Evolutionary conservation across 2,329 filamentous ascomycete genomes (phyloP), one percentile per base, ranked within the genome.

Genomic region (Pseudopyrenochaeta lycopersici): DNA sequence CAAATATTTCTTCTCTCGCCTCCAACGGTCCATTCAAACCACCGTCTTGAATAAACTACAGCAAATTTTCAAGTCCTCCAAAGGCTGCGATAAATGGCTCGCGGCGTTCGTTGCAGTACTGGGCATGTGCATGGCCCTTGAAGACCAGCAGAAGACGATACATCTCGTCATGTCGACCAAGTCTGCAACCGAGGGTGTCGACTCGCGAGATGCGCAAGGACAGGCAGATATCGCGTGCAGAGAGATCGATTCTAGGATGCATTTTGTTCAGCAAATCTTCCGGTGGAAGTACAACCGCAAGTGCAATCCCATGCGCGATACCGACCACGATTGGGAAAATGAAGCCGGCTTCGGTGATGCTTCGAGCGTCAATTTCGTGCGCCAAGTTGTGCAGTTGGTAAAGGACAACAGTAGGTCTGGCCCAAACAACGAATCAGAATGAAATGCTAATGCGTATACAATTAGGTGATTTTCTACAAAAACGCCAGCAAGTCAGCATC

Each of bases 1-100:
- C 14, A 82, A 82, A 56, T 81, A 80, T 71, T 80, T 81, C 70
- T 82, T 81, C 68, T 68, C 68, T 12, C 63, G 75, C 18, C 68
- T 82, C 14, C 80, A 80, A 47, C 71, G 72, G 27, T 62, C 70
- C 14, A 77, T 78, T 43, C 77, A 79, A 60, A 64, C 71, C 17
- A 70, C 72, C 7, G 73, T 81, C 9, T 72, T 82, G 45, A 80
- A 79, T 54, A 78, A 78, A 56, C 71, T 80, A 14, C 79, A 82
- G 56, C 75, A 80, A 23, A 78, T 80, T 18, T 76, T 81, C 45
- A 78, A 79, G 55, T 74, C 72, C 6, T 75, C 67, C 36, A 76
- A 76, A 33, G 79, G 79, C 46, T 76, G 76, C 49, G 70, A 74
- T 35, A 78, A 77, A 23, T 82, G 80, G 80, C 68, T 81, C 5